Base-by-base conservation (phyloP, 306 rosid species). In the Betula pendula region DNA sequence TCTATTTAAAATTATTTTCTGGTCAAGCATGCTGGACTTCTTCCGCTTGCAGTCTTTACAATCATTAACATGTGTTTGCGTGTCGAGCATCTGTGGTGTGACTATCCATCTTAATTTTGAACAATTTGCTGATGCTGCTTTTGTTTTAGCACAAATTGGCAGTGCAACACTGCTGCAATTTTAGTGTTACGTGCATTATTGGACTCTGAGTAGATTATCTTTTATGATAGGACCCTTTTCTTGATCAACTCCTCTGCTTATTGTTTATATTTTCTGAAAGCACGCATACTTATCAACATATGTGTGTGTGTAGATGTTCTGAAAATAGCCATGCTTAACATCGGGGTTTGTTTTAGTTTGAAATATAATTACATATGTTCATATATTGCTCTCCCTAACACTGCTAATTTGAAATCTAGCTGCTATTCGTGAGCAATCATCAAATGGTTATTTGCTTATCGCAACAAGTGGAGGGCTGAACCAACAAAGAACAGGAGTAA, bases 391-490 rank as follows among this genome's bases (percentile, higher is more conserved):
- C 71, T 38, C 75, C 55, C 53, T 75, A 71, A 80, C 59, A 74
- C 75, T 73, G 77, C 81, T 72, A 11, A 72, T 49, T 31, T 70
- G 71, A 74, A 62, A 80, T 76, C 17, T 65, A 96, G 99, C 92
- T 75, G 89, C 98, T 69, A 84, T 85, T 40, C 85, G 52, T 3
- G 94, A 91, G 87, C 86, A 86, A 78, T 75, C 40, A 20, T 92
- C 99, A 8, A 92, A 87, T 77, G 99, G 98, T 66, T 96, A 92
- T 83, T 88, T 96, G 86, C 97, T 96, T 75, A 91, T 96, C 72
- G 99, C 99, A 55, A 85, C 98, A 0, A 96, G 99, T 77, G 99
- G 99, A 83, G 99, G 99, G 72, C 81, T 96, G 74, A 92, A 96
- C 81, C 99, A 96, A 76, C 99, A 96, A 82, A 83, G 99, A 85